Conservation (phyloP, 257 asterid genomes). For the Phtheirospermum japonicum region DNA sequence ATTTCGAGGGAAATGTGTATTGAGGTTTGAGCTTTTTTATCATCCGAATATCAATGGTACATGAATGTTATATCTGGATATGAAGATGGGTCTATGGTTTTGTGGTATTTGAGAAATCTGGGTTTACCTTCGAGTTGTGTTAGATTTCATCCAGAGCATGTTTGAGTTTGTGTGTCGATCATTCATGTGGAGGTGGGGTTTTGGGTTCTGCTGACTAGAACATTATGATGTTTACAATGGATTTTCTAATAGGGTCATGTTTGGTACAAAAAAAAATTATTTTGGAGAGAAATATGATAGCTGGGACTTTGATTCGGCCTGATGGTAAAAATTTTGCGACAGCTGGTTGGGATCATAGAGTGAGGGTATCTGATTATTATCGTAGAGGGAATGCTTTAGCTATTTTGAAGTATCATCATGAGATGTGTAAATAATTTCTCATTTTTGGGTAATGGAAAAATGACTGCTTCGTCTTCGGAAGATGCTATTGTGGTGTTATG, state of each 20-base stretch:
- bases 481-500: conserved; percentile 82
- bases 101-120: conserved; percentile 88
- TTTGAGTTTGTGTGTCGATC: conserved; percentile 60
- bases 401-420: conserved; percentile 77
- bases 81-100: conserved; percentile 89
- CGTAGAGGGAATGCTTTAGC: conserved; percentile 88
- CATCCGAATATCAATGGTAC: conserved; percentile 50
- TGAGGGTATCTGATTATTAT: conserved; percentile 76
- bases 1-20: conserved; percentile 86
- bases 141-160: conserved; percentile 82
- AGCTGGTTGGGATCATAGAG: conserved; percentile 94
- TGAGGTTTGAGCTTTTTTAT: conserved; percentile 66
- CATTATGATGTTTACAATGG: conserved; percentile 59
- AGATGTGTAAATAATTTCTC: conserved; percentile 67
- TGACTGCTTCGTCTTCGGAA: conserved; percentile 86
- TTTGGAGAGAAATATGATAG: conserved; percentile 73
- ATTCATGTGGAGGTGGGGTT: conserved; percentile 67
- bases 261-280: conserved; percentile 62
- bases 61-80: conserved; percentile 63
- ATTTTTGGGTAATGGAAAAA: conserved; percentile 50
- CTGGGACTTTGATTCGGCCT: conserved; percentile 63
- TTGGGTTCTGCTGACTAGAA: conserved; percentile 88
- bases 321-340: conserved; percentile 73
- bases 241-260: conserved; percentile 57
- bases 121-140: conserved; percentile 60